A percentile compares a stretch with the other conserved stretches of the same genome.
These are phyloP conservation scores for Diaporthe sp. DNA, from an alignment of 2,329 filamentous ascomycete species.

Conservation along the genomic window DNA sequence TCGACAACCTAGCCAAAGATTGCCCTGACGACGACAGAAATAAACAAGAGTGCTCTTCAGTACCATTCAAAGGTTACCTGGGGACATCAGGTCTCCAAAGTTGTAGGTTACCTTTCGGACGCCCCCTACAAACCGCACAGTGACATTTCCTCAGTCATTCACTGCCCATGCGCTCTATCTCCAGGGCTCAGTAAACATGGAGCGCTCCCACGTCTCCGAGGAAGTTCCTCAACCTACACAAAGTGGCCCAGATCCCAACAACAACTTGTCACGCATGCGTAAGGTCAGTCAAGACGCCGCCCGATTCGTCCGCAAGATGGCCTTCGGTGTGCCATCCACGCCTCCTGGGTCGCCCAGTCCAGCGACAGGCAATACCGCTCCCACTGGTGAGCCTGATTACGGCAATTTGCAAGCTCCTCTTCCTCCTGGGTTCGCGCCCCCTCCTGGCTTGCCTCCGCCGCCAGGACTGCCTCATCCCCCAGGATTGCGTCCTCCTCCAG, in stretches of 20 bases:
- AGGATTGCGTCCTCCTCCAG: slow-evolving; percentile 7
- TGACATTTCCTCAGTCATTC: background rate
- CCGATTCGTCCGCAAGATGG: slow-evolving; percentile 13
- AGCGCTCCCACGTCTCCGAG: background rate
- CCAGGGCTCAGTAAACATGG: background rate
- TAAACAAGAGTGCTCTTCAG: no score
- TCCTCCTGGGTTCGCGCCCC: background rate
- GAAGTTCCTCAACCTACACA: background rate
- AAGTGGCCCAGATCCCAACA: background rate
- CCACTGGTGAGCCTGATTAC: background rate
- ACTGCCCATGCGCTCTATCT: background rate
- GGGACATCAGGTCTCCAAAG: background rate
- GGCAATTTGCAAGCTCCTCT: background rate
- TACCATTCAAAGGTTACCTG: background rate
- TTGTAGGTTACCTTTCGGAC: no score
- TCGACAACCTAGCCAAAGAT: no score
- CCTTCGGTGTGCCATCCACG: background rate
- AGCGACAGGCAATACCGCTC: background rate
- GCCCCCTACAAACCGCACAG: background rate
- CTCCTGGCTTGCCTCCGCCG: background rate
- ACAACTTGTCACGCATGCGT: background rate
- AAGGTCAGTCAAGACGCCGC: background rate
- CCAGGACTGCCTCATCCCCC: background rate
- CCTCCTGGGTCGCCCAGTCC: background rate
- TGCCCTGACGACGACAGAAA: background rate